Evolutionary conservation across 2,329 filamentous ascomycete species (phyloP), one percentile per base, ranked within the genome.

Genomic region (Aureobasidium sp.): DNA sequence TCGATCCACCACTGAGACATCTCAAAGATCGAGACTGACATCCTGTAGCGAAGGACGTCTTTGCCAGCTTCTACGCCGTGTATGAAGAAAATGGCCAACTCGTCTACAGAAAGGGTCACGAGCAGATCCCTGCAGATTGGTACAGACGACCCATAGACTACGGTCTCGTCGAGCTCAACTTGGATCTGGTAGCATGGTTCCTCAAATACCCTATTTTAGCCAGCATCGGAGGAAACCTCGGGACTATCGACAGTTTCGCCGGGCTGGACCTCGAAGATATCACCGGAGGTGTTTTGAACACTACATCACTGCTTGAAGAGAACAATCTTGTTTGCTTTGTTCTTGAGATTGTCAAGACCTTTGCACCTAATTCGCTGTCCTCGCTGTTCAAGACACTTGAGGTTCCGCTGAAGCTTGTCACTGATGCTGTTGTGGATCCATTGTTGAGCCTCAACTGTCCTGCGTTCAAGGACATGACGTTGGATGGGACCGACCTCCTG

Each of bases 291-390:
- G 68, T 81, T 0, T 74, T 77, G 64, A 81, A 79, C 65, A 63
- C 68, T 4, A 64, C 67, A 8, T 76, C 70, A 12, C 69, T 82
- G 0, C 67, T 77, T 0, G 63, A 82, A 62, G 78, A 76, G 10
- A 80, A 82, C 70, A 80, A 83, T 66, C 68, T 77, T 2, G 55
- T 75, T 15, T 82, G 79, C 64, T 77, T 78, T 63, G 73, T 68
- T 6, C 72, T 76, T 32, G 73, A 81, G 56, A 67, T 73, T 15
- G 70, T 75, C 13, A 70, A 75, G 66, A 72, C 75, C 5, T 74
- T 67, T 4, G 68, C 75, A 1, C 80, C 79, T 1, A 78, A 79
- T 67, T 67, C 77, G 0, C 62, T 80, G 2, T 73, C 72, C 1
- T 71, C 71, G 1, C 46, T 80, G 5, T 74, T 78, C 61, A 64